Percentiles rank a stretch among this genome's conserved stretches.
These are phyloP conservation scores for Malus hybrid DNA, from an alignment of 331 rosid genomes.

Conservation along the genomic window DNA sequence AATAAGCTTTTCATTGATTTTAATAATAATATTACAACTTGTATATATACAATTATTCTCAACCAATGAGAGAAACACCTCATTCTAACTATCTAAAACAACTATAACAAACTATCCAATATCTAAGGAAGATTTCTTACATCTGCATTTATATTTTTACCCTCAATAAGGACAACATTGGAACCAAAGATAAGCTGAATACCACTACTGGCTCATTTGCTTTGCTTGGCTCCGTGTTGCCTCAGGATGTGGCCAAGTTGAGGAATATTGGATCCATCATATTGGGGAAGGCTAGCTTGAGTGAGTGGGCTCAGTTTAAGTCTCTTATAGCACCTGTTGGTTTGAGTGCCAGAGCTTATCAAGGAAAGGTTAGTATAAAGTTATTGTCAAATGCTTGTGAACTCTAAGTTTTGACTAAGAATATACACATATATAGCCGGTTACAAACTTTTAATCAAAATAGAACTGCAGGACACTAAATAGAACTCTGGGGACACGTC, in stretches of 20 bases:
- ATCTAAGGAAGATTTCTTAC: too few relatives aligned
- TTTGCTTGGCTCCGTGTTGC: constrained; percentile 17
- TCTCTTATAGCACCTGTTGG: constrained; percentile 16
- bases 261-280: constrained; percentile 23
- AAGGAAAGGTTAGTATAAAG: constrained; percentile 21
- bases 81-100: too few relatives aligned
- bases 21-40: too few relatives aligned
- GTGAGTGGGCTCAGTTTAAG: constrained; percentile 24
- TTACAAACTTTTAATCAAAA: neutral
- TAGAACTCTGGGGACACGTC: neutral
- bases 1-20: too few relatives aligned
- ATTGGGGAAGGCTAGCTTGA: constrained; percentile 27
- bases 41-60: too few relatives aligned
- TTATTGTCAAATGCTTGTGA: neutral
- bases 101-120: too few relatives aligned
- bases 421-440: too few relatives aligned
- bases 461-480: neutral
- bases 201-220: constrained; percentile 20
- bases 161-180: constrained; percentile 10
- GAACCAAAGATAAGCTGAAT: constrained; percentile 27
- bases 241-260: constrained; percentile 17
- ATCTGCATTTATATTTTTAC: too few relatives aligned
- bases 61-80: too few relatives aligned
- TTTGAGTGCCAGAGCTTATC: constrained; percentile 22
- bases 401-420: neutral